Conservation (phyloP, 768 basidiomycete genomes). For the Suillus luteus region DNA sequence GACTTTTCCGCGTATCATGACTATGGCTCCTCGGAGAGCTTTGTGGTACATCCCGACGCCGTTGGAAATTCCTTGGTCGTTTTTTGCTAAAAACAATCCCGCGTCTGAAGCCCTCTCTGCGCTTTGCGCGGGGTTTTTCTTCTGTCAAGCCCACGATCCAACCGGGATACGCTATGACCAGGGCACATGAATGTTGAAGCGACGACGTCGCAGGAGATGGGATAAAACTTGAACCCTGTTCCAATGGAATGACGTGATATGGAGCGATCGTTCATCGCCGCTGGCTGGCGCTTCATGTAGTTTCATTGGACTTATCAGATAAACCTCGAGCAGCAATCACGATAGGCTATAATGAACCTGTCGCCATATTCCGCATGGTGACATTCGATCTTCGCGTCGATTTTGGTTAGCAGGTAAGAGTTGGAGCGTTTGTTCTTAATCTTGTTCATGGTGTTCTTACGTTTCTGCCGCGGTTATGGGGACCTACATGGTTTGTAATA, state of each 20-base stretch:
- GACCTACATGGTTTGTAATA: not conserved
- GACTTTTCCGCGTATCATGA: constrained; percentile 10
- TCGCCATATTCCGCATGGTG: not conserved
- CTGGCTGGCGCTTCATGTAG: not conserved
- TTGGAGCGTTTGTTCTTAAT: not conserved
- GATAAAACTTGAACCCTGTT: not conserved
- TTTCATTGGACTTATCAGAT: constrained; percentile 7
- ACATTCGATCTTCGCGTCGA: not conserved
- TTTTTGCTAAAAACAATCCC: not conserved
- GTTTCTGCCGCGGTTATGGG: not conserved
- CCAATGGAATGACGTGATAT: constrained; percentile 1
- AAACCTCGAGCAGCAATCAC: not conserved
- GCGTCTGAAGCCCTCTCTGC: not conserved
- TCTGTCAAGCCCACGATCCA: not conserved
- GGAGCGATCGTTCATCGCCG: constrained; percentile 1
- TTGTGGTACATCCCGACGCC: not conserved
- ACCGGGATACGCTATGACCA: not conserved
- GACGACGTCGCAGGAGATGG: not conserved
- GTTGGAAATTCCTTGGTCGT: not conserved
- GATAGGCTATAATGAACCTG: not conserved
- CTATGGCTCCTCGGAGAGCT: constrained; percentile 14
- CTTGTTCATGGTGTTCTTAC: no score
- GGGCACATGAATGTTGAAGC: not conserved
- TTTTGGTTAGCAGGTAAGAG: not conserved
- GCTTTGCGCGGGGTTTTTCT: not conserved